Evolutionary conservation across 2,329 filamentous ascomycete species (phyloP), one percentile per base, ranked within the genome.

Genomic region (Fusarium redolens): DNA sequence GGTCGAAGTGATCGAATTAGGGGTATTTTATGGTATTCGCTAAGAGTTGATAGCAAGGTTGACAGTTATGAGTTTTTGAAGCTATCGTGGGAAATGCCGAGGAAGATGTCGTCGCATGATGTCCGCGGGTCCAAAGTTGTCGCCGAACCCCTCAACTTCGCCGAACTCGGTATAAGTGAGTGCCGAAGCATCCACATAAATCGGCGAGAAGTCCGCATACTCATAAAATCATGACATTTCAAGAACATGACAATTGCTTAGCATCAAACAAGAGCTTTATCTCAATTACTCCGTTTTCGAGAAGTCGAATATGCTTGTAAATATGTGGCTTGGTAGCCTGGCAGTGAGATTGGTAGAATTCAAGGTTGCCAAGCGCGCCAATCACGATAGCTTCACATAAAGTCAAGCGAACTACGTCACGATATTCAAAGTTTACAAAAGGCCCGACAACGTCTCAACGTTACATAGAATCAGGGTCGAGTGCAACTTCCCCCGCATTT

Each of bases 391-490:
- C 14, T 18, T 62, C 35, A 20, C 6, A 30, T 9, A 45, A 12
- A 25, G 7, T 30, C 30, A 22, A 44, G 13, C 17, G 3, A 7
- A 28, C 65, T 69, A 69, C 65, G 66, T 69, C 66, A 69, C 58
- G n/a, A 25, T 37, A 37, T 33, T 67, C 35, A 51, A 11, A 41
- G 28, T 44, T 17, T 14, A 15, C 18, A 65, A 65, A 66, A 59
- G 64, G 52, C 35, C 64, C 64, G 45, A 17, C n/a, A 52, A 35
- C n/a, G 28, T 20, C 17, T 64, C 50, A 69, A 69, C 65, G 65
- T 69, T 69, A 69, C 66, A 69, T 64, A 22, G 25, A 33, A 33
- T 51, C 57, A 68, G 17, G 31, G 44, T 37, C 31, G 4, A 45
- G 6, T 35, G 28, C 50, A 38, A 44, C 43, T 20, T 57, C 44